phyloP scores from a whole-genome alignment of 129 eudicot genomes.

The Logfia minima region DNA sequence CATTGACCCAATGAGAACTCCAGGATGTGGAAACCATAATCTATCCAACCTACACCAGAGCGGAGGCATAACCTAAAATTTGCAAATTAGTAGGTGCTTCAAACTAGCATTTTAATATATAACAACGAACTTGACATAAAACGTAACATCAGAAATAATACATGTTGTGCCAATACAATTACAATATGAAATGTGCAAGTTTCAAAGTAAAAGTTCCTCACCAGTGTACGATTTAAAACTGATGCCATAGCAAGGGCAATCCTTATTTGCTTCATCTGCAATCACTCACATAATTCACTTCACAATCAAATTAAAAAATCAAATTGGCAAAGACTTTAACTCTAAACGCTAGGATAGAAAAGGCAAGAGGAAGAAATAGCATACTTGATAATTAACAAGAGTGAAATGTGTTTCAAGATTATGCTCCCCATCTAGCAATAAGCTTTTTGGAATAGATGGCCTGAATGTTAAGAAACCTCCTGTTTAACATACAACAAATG shows the following conservation, averaged over 20 bases:
- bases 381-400: constrained; percentile 88
- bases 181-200: background rate
- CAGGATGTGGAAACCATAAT: constrained; percentile 98
- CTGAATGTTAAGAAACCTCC: constrained; percentile 90
- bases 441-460: constrained; percentile 81
- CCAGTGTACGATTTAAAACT: constrained; percentile 84
- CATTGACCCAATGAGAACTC: constrained; percentile 69
- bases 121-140: background rate
- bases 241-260: constrained; percentile 87
- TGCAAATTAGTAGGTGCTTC: constrained; percentile 18
- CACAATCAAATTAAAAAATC: background rate
- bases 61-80: constrained; percentile 89
- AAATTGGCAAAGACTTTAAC: background rate
- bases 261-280: constrained; percentile 88
- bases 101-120: background rate
- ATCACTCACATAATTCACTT: constrained; percentile 13
- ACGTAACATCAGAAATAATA: background rate
- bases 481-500: constrained; percentile 41
- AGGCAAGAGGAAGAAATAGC: constrained; percentile 22
- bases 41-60: constrained; percentile 99
- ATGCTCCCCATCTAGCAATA: constrained; percentile 87
- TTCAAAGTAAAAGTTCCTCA: constrained; percentile 34
- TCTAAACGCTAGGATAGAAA: background rate
- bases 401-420: constrained; percentile 75
- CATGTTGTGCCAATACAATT: background rate